Base-by-base conservation (phyloP, 257 asterid species). In the Knoxia roxburghii region DNA sequence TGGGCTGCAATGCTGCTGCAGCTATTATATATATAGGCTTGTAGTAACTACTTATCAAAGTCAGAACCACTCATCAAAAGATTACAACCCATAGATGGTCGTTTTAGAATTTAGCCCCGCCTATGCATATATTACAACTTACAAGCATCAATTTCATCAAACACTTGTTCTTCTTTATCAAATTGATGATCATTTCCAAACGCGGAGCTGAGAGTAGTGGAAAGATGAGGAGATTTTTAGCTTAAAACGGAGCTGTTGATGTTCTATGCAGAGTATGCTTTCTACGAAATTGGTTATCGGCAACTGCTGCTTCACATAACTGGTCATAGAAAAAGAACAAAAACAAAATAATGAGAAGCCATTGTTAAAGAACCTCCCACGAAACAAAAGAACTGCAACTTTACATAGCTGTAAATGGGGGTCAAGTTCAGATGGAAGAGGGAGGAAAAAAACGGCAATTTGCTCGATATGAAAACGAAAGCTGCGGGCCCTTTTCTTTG, bases 241-340 rank as follows among this genome's bases (percentile, higher is more conserved):
- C 76, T 82, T 77, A 85, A 73, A 89, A 83, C 30, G 91, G 91
- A 17, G 96, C 91, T 0, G 89, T 75, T 17, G 76, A 80, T 14
- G 91, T 72, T 63, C 95, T 68, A 35, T 76, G 74, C 50, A 86
- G 82, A 12, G 74, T 49, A 71, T 68, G 79, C 75, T 67, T 81
- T 71, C 67, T 84, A 24, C 72, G 78, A 61, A 46, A 54, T 26
- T 79, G 67, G 35, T 86, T 83, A 60, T 68, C 79, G 45, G 74
- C 26, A 18, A 27, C 80, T 0, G 85, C 88, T 33, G 76, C 87
- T 32, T 68, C 15, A 54, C 24, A 24, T 35, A 80, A 65, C 96
- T 89, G 90, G 2, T 70, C 65, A 57, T n/a, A 56, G 14, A 23
- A 2, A 75, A 9, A 72, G 23, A 13, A 15, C 40, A 62, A 29